These are phyloP conservation scores for Fraxinus xanthoxyloides DNA, from an alignment of 305 asterid species.

Conservation along the genomic window DNA sequence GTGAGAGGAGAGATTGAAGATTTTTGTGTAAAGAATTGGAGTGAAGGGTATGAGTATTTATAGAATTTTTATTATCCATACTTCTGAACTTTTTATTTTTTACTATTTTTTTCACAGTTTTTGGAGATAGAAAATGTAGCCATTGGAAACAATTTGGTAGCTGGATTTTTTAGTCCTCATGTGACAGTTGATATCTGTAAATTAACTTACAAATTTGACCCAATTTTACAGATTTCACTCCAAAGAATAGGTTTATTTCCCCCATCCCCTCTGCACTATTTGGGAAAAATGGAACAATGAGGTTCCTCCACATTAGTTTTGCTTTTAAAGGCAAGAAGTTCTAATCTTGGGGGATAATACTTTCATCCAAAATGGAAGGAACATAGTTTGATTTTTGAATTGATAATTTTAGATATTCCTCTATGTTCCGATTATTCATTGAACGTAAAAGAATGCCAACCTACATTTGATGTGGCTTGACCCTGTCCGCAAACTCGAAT, in stretches of 20 bases:
- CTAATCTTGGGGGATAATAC: too few species aligned
- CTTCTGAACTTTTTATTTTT: neutral
- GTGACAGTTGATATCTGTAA: neutral
- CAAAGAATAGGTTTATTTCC: neutral
- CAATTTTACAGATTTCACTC: neutral
- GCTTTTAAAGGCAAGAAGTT: too few species aligned
- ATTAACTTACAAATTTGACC: neutral
- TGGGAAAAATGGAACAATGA: neutral
- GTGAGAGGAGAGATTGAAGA: neutral
- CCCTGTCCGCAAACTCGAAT: neutral
- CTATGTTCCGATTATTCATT: neutral
- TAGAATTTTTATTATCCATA: neutral
- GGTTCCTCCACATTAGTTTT: neutral
- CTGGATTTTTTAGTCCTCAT: neutral
- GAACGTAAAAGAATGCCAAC: neutral
- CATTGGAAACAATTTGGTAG: neutral
- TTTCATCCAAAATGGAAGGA: too few species aligned
- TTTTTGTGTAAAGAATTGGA: neutral
- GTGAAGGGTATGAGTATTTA: neutral
- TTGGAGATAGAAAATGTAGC: neutral
- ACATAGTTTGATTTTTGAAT: neutral
- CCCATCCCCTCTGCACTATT: neutral
- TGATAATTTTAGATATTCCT: neutral
- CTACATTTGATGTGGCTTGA: neutral
- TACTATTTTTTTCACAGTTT: too few species aligned